A percentile compares a stretch with the other conserved stretches of the same genome.
Evolutionary conservation across 2,329 filamentous ascomycete genomes (phyloP).

Genomic region (Fusarium sororula): DNA sequence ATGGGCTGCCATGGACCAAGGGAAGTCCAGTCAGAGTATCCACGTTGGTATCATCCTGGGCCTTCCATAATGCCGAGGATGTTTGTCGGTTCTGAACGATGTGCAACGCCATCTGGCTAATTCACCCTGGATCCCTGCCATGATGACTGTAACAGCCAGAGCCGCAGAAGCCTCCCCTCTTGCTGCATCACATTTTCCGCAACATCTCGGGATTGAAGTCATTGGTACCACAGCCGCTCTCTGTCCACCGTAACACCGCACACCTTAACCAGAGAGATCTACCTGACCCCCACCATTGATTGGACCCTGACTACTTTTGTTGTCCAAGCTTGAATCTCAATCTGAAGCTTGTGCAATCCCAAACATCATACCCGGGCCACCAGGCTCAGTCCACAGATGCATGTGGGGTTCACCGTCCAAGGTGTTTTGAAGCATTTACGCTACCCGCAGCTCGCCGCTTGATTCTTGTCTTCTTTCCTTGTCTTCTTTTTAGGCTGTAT

Average conservation of each 20-base stretch:
- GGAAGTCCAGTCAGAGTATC: slow-evolving; percentile 43
- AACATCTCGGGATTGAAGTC: slow-evolving; percentile 29
- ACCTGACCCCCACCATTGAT: slow-evolving; percentile 24
- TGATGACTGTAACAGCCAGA: slow-evolving; percentile 37
- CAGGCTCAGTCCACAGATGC: slow-evolving; percentile 27
- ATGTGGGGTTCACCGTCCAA: slow-evolving; percentile 36
- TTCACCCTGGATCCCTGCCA: slow-evolving; percentile 34
- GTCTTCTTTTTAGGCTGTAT: slow-evolving; percentile 16
- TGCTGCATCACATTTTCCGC: slow-evolving; percentile 22
- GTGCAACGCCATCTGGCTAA: slow-evolving; percentile 7
- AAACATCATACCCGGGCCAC: slow-evolving; percentile 28
- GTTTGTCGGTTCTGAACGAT: slow-evolving; percentile 22
- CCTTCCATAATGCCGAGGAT: slow-evolving; percentile 44
- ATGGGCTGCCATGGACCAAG: slow-evolving; percentile 43
- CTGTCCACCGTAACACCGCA: slow-evolving; percentile 6
- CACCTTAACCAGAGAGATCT: slow-evolving; percentile 27
- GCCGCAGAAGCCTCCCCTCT: slow-evolving; percentile 36
- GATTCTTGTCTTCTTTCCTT: background rate
- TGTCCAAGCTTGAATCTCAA: slow-evolving; percentile 31
- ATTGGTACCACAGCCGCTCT: slow-evolving; percentile 13
- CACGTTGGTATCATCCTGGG: slow-evolving; percentile 39
- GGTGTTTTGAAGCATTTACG: slow-evolving; percentile 16
- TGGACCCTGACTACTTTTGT: slow-evolving; percentile 26
- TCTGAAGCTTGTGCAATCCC: slow-evolving; percentile 16
- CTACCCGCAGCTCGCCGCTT: slow-evolving; percentile 27